Evolutionary conservation across 257 asterid genomes (phyloP).

Genomic region (Solanum arcanum): DNA sequence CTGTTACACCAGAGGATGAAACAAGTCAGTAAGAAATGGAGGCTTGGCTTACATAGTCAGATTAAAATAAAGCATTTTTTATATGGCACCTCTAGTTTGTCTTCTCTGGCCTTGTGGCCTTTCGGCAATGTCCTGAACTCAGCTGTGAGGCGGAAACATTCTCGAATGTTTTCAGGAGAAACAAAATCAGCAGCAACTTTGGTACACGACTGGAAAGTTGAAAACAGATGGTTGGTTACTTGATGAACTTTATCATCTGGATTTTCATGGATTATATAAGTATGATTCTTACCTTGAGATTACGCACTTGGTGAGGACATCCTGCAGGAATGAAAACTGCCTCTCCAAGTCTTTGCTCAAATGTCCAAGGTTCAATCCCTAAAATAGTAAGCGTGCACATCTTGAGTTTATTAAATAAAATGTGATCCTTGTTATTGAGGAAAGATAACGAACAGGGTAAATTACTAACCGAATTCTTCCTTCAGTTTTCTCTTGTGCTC

Average conservation of each 20-base stretch:
- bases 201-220: slow-evolving; percentile 67
- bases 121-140: slow-evolving; percentile 84
- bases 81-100: slow-evolving; percentile 72
- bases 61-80: not conserved
- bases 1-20: slow-evolving; percentile 23
- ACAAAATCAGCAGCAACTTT: slow-evolving; percentile 93
- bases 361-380: slow-evolving; percentile 96
- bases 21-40: not conserved
- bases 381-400: not conserved
- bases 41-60: not conserved
- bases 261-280: not conserved
- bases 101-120: slow-evolving; percentile 83
- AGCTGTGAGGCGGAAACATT: slow-evolving; percentile 66
- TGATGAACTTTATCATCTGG: not conserved
- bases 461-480: slow-evolving; percentile 67
- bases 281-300: slow-evolving; percentile 51
- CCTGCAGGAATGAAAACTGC: slow-evolving; percentile 97
- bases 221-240: not conserved
- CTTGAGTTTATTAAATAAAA: not conserved
- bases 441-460: not conserved
- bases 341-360: slow-evolving; percentile 81
- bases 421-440: not conserved
- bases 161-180: slow-evolving; percentile 78
- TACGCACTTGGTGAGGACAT: slow-evolving; percentile 97
- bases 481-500: slow-evolving; percentile 68